Evolutionary conservation across 148 eudicot species (phyloP).

Genomic region (Chenopodium quinoa): DNA sequence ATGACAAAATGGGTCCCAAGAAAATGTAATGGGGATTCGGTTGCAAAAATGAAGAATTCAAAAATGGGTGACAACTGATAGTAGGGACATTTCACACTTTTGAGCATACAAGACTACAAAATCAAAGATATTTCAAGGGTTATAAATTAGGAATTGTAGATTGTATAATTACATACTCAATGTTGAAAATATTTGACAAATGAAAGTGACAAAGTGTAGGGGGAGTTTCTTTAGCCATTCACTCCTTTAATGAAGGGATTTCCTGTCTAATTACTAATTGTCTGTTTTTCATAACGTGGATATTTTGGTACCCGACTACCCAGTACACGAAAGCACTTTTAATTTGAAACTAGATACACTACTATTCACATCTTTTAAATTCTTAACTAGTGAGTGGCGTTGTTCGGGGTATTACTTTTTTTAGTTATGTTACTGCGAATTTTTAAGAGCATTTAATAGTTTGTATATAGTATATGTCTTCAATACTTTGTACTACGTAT

Average conservation of each 20-base stretch:
- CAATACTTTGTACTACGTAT: too few species aligned
- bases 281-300: neutral
- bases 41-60: neutral
- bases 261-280: neutral
- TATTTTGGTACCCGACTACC: neutral
- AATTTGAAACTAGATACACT: neutral
- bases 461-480: too few species aligned
- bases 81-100: neutral
- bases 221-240: neutral
- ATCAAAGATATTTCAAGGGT: neutral
- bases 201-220: neutral
- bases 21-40: neutral
- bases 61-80: neutral
- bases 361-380: too few species aligned
- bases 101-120: too few species aligned
- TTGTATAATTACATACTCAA: too few species aligned
- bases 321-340: neutral
- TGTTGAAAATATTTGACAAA: neutral
- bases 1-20: neutral
- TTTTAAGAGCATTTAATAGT: too few species aligned
- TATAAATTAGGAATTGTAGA: neutral
- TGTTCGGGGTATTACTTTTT: too few species aligned
- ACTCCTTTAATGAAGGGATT: neutral
- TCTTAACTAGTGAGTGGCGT: too few species aligned
- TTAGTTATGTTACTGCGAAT: too few species aligned